Base-by-base conservation (phyloP, 345 rosid genomes). In the Hibiscus mutabilis region DNA sequence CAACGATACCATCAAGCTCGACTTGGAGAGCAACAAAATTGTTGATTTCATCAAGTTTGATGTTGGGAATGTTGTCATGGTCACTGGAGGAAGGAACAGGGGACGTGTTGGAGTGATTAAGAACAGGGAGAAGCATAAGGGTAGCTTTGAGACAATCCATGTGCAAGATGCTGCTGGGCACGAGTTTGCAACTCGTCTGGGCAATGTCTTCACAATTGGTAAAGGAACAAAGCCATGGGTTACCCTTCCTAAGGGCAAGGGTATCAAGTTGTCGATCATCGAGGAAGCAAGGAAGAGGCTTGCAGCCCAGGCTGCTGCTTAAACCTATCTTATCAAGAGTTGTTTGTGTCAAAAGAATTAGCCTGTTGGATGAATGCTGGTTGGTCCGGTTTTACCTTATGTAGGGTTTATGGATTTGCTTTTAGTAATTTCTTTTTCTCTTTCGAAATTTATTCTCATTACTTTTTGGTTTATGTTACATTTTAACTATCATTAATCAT, bases 51-150 rank as follows among this genome's bases (percentile, higher is more conserved):
- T 86, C 52, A 83, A 87, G 77, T 87, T 85, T 60, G 91, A 87
- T 47, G 86, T 83, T 4, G 90, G 90, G 1, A 86, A 83, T 60
- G 83, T 86, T 58, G 88, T 86, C 59, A 86, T 86, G 91, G 88
- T 86, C 6, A 86, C 88, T 1, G 90, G 90, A 73, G 87, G 90
- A 58, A 81, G 88, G 76, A 86, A 86, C 70, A 82, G 86, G 70
- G 90, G 90, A 10, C 75, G 83, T 9, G 81, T 81, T 31, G 84
- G 84, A 59, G 70, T 78, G 37, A 81, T 81, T 18, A 81, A 81
- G 81, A 78, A 69, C 79, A 74, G 84, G 40, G 81, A 81, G 56
- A 81, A 77, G 75, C 84, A 77, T 29, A 81, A 81, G 72, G 84
- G 81, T 16, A 81, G 77, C 75, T 81, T 81, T 4, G 84, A 81